Conservation (phyloP, 2,329 filamentous ascomycete genomes). For the Stagonosporopsis cucurbitacearum region DNA sequence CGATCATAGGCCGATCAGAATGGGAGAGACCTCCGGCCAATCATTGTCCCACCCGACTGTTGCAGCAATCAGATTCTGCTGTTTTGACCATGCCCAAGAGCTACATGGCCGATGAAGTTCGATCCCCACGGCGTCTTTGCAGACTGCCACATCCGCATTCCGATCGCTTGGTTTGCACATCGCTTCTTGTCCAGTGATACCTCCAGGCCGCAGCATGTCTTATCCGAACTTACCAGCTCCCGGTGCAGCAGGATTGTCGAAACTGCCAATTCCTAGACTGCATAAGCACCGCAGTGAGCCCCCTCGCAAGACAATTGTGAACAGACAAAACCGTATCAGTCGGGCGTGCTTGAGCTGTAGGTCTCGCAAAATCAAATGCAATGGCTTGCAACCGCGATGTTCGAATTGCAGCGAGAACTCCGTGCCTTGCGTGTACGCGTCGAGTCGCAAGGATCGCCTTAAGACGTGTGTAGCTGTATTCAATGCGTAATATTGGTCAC, state of each 20-base stretch:
- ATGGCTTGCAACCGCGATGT: slow-evolving; percentile 43
- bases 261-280: slow-evolving; percentile 38
- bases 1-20: slow-evolving; percentile 4
- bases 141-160: slow-evolving; percentile 8
- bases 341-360: slow-evolving; percentile 47
- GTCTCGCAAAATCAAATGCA: slow-evolving; percentile 48
- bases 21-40: not conserved
- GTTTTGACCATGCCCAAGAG: not conserved
- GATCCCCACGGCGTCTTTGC: slow-evolving; percentile 1
- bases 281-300: slow-evolving; percentile 26
- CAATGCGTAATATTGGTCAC: not conserved
- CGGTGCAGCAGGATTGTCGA: slow-evolving; percentile 14
- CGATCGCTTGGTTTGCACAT: slow-evolving; percentile 3
- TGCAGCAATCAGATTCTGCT: slow-evolving; percentile 12
- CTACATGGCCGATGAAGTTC: not conserved
- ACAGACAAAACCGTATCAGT: slow-evolving; percentile 29
- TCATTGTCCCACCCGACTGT: not conserved
- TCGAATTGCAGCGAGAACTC: slow-evolving; percentile 40
- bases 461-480: slow-evolving; percentile 37
- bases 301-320: slow-evolving; percentile 15
- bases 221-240: slow-evolving; percentile 1
- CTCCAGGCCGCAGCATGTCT: slow-evolving; percentile 1
- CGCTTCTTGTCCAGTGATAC: not conserved
- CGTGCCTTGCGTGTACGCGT: slow-evolving; percentile 42
- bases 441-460: slow-evolving; percentile 44